phyloP scores from a whole-genome alignment of 495 filamentous ascomycete genomes.

The Chaetomium cochliodes region DNA sequence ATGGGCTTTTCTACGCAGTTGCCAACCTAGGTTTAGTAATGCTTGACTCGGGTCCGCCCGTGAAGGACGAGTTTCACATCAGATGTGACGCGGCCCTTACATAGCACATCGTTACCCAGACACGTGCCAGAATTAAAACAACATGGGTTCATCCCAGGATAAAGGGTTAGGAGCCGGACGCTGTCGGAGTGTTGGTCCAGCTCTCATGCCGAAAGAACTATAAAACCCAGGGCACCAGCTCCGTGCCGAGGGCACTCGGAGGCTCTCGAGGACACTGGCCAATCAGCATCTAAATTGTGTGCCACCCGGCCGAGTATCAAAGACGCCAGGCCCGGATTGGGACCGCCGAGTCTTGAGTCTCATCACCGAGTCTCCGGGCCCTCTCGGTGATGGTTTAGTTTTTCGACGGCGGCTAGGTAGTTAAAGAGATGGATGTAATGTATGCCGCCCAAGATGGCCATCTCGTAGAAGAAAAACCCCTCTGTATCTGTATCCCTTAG shows the following conservation, averaged over 20 bases:
- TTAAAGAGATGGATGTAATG: not conserved
- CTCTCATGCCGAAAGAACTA: not conserved
- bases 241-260: constrained; percentile 24
- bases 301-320: constrained; percentile 1
- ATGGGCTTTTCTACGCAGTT: too few species aligned
- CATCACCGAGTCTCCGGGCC: constrained; percentile 2
- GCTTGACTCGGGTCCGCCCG: not conserved
- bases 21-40: too few species aligned
- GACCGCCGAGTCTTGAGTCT: not conserved
- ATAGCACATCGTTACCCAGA: not conserved
- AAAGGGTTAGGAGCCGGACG: not conserved
- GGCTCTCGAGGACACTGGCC: constrained; percentile 12
- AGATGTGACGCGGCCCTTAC: not conserved
- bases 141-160: not conserved
- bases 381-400: not conserved
- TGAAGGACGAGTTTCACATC: not conserved
- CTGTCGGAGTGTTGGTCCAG: not conserved
- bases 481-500: not conserved
- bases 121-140: too few species aligned
- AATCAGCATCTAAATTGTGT: constrained; percentile 18
- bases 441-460: not conserved
- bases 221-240: not conserved
- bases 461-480: not conserved
- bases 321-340: constrained; percentile 1
- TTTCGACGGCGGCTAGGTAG: not conserved